Base-by-base conservation (phyloP, 129 eudicot genomes). In the Flaveria brownii region DNA sequence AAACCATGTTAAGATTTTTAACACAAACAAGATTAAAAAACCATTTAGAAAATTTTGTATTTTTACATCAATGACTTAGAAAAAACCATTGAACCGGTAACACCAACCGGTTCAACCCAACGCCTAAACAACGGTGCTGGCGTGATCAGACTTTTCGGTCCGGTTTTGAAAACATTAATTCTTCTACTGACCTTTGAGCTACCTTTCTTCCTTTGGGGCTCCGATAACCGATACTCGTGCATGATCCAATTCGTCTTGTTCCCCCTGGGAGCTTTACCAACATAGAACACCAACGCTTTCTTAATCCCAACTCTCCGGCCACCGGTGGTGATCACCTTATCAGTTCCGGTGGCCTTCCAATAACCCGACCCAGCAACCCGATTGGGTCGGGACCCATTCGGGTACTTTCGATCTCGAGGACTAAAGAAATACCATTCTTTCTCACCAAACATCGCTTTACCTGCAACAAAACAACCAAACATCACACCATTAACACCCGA, bases 321-420 rank as follows among this genome's bases (percentile, higher is more conserved):
- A 2, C 77, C 87, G 0, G 91, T 84, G 3, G 85, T 84, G 14
- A 93, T 90, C 26, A 91, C 71, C 78, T 93, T 93, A 80, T 93
- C 98, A 0, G 98, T 93, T 79, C 97, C 98, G 22, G 98, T 93
- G 17, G 98, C 98, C 78, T 93, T 93, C 98, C 98, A 93, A 41
- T 93, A 93, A 47, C 98, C 98, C 55, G 98, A 85, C 60, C 97
- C 96, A 30, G 98, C 96, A 0, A 88, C 96, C 60, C 98, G 81
- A 70, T 93, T 93, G 22, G 98, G 98, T 49, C 98, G 74, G 5
- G 98, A 88, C 30, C 98, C 98, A 36, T 93, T 93, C 9, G 98
- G 98, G 72, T 93, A 93, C 73, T 93, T 93, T 17, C 98, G 75
- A 61, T 93, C 98, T 77, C 98, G 82, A 16, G 97, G 98, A 39